Conservation (phyloP, 495 filamentous ascomycete genomes). For the Parmelia sp. region DNA sequence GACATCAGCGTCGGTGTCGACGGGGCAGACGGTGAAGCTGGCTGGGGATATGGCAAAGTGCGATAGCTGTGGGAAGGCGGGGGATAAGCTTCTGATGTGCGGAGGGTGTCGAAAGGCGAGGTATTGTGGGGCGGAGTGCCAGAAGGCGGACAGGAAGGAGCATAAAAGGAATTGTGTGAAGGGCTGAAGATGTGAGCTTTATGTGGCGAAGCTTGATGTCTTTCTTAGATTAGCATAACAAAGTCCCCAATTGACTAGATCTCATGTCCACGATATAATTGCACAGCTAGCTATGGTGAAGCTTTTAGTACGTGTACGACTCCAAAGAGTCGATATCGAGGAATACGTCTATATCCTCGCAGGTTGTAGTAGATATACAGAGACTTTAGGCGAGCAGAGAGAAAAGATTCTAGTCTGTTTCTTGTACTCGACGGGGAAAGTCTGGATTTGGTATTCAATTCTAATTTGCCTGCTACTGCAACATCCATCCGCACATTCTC, state of each 20-base stretch:
- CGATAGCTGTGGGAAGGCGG: conserved; percentile 8
- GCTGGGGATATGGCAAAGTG: conserved; percentile 7
- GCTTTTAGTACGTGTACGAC: neutral
- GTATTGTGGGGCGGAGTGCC: conserved; percentile 24
- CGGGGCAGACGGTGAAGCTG: neutral
- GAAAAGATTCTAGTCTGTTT: no score
- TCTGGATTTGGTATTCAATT: neutral
- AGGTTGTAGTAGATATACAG: neutral
- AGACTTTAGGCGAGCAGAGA: neutral
- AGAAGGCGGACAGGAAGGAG: conserved; percentile 24
- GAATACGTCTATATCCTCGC: neutral
- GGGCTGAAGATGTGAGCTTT: neutral
- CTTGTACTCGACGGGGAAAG: no score
- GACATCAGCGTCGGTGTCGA: neutral
- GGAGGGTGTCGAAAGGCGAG: conserved; percentile 18
- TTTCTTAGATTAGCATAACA: neutral
- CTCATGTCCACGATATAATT: neutral
- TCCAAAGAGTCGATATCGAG: neutral
- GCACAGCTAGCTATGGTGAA: neutral
- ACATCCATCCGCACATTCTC: no score
- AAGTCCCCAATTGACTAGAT: neutral
- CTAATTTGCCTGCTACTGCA: no score
- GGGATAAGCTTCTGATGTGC: conserved; percentile 19
- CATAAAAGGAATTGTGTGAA: conserved; percentile 23
- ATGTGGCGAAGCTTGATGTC: neutral